These are phyloP conservation scores for Phytophthora foliorum DNA, from an alignment of 352 stramenopile species.

Conservation along the genomic window DNA sequence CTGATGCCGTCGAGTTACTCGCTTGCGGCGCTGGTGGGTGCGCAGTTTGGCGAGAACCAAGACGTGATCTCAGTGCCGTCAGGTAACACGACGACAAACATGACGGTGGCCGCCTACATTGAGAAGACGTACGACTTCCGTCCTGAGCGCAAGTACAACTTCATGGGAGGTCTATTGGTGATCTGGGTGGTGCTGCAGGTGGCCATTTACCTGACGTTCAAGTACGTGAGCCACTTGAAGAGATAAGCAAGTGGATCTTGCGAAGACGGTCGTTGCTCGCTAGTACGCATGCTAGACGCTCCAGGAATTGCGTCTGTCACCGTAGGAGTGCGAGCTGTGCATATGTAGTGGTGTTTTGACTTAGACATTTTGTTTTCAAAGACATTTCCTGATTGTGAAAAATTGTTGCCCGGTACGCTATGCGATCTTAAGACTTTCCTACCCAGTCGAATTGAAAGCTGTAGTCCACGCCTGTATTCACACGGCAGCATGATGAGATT, in stretches of 20 bases:
- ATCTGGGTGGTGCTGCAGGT: slow-evolving; percentile 60
- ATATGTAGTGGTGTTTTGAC: too few species aligned
- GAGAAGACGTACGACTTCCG: slow-evolving; percentile 53
- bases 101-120: slow-evolving; percentile 42
- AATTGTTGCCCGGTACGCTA: too few species aligned
- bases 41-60: slow-evolving; percentile 45
- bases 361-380: too few species aligned
- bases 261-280: too few species aligned
- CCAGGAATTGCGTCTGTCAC: too few species aligned
- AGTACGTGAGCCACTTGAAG: slow-evolving; percentile 75
- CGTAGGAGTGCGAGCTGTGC: too few species aligned
- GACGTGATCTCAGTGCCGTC: slow-evolving; percentile 28
- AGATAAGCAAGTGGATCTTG: slow-evolving; percentile 10
- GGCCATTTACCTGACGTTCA: slow-evolving; percentile 65
- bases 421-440: too few species aligned
- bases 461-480: too few species aligned
- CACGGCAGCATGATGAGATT: too few species aligned
- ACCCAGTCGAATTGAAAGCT: slow-evolving; percentile 33
- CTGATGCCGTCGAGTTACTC: slow-evolving; percentile 71
- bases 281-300: too few species aligned
- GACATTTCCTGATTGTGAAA: too few species aligned
- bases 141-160: slow-evolving; percentile 47
- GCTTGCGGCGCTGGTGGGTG: slow-evolving; percentile 44
- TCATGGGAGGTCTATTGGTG: slow-evolving; percentile 46
- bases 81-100: slow-evolving; percentile 13